Evolutionary conservation across 2,329 filamentous ascomycete species (phyloP), one percentile per base, ranked within the genome.

Genomic region (Xylaria sp.): DNA sequence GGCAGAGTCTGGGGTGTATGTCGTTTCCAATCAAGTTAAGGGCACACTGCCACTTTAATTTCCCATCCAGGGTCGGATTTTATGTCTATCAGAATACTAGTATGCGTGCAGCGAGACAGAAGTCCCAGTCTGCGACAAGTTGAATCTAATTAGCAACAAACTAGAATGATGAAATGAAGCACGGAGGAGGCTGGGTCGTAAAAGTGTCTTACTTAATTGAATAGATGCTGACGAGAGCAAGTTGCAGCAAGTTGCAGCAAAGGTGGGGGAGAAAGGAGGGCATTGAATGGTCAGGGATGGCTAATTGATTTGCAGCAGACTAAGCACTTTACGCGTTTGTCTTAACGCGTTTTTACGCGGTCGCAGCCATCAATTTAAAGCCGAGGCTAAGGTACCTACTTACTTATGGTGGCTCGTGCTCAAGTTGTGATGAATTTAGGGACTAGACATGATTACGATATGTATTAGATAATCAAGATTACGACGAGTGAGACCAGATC

Each of bases 261-360:
- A 37, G 52, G 37, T 25, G 3, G 13, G 15, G 13, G 41, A 46
- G 41, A 46, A 46, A 18, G 41, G 23, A 56, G 15, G 8, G 23
- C 15, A 56, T 46, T 55, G 23, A 44, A 55, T 59, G 63, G 46
- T 34, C 28, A 41, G 39, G 28, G 28, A 28, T 28, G 28, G 28
- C 28, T 28, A 59, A 63, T 63, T 32, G 60, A 54, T 52, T 39
- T 58, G 25, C 34, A 28, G 46, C 46, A 23, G 25, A 63, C 5
- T 37, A 55, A n/a, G 32, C 28, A 37, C 32, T n/a, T 48, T 58
- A 32, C 68, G 68, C 68, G 65, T 68, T 58, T 34, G 32, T 4
- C n/a, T 15, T 15, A 37, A 7, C 70, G 67, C 67, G 70, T 70
- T 70, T 72, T 72, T 70, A 65, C 70, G 70, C 70, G 70, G 64